Percentiles rank a stretch among this genome's conserved stretches.
phyloP scores from a whole-genome alignment of 2,329 filamentous ascomycete genomes.

The Neocucurbitaria cava region DNA sequence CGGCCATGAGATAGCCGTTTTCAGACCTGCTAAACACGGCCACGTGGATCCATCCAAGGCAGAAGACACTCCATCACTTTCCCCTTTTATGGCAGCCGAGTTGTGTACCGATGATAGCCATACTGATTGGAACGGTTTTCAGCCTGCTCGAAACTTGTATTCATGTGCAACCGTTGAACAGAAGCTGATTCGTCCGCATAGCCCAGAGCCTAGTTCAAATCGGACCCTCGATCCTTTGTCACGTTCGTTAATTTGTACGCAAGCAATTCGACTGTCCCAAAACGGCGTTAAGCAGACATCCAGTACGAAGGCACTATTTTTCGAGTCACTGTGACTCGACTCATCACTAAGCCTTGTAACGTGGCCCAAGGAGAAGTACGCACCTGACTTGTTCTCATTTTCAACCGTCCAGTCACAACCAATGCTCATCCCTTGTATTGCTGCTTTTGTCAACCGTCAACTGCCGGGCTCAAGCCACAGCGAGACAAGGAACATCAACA shows the following conservation, averaged over 20 bases:
- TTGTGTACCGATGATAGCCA: slow-evolving; percentile 28
- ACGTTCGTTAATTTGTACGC: not conserved
- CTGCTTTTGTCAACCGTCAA: not conserved
- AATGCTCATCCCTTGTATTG: not conserved
- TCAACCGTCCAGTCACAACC: not conserved
- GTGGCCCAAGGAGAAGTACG: not conserved
- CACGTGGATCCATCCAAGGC: slow-evolving; percentile 33
- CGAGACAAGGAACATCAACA: not conserved
- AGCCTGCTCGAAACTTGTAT: slow-evolving; percentile 3
- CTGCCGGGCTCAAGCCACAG: not conserved
- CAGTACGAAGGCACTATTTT: slow-evolving; percentile 10
- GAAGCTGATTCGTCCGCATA: not conserved
- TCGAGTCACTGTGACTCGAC: slow-evolving; percentile 19
- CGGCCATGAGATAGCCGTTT: not conserved
- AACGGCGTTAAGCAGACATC: not conserved
- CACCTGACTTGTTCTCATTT: slow-evolving; percentile 1
- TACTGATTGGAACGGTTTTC: slow-evolving; percentile 2
- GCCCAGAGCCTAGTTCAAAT: not conserved
- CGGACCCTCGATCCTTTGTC: slow-evolving; percentile 3
- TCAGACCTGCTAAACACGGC: slow-evolving; percentile 14
- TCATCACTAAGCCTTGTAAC: slow-evolving; percentile 10
- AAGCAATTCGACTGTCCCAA: not conserved
- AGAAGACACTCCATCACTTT: slow-evolving; percentile 3
- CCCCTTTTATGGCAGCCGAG: slow-evolving; percentile 10
- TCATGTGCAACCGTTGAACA: slow-evolving; percentile 4